Percentiles rank a stretch among this genome's conserved stretches.
phyloP scores from a whole-genome alignment of 495 filamentous ascomycete genomes.

The Bacidia gigantensis region DNA sequence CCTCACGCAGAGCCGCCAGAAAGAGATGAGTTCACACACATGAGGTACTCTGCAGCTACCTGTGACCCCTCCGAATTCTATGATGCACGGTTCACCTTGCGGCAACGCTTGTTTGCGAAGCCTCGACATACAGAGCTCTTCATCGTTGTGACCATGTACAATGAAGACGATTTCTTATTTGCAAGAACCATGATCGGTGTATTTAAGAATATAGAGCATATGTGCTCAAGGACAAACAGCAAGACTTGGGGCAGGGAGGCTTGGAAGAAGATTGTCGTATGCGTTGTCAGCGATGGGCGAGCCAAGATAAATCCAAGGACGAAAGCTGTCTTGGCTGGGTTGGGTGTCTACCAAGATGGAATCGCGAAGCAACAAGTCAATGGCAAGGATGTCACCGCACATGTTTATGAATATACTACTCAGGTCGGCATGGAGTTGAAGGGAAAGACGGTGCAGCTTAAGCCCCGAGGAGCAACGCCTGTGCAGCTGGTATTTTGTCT shows the following conservation, averaged over 20 bases:
- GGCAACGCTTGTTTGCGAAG: slow-evolving; percentile 88
- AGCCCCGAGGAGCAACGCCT: slow-evolving; percentile 58
- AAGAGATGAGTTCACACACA: slow-evolving; percentile 96
- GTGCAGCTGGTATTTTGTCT: slow-evolving; percentile 97
- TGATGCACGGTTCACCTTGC: slow-evolving; percentile 77
- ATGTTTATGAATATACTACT: slow-evolving; percentile 98
- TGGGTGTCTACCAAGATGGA: slow-evolving; percentile 96
- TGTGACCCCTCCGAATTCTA: slow-evolving; percentile 88
- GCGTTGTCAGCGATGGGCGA: slow-evolving; percentile 94
- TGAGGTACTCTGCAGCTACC: slow-evolving; percentile 94
- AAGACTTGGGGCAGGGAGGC: slow-evolving; percentile 98
- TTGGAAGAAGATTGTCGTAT: slow-evolving; percentile 99
- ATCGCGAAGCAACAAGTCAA: slow-evolving; percentile 99
- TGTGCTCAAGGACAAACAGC: slow-evolving; percentile 80
- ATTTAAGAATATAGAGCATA: slow-evolving; percentile 95
- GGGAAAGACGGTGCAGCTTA: slow-evolving; percentile 72
- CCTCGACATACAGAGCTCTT: slow-evolving; percentile 90
- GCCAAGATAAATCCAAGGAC: slow-evolving; percentile 95
- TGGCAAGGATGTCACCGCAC: slow-evolving; percentile 89
- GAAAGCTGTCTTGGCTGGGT: slow-evolving; percentile 73
- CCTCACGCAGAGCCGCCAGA: slow-evolving; percentile 67
- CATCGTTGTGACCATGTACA: slow-evolving; percentile 98
- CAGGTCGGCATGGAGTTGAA: slow-evolving; percentile 80
- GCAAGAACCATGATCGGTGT: slow-evolving; percentile 95
- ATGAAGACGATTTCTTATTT: slow-evolving; percentile 94